phyloP scores from a whole-genome alignment of 257 asterid species.

The Fraxinus americana region DNA sequence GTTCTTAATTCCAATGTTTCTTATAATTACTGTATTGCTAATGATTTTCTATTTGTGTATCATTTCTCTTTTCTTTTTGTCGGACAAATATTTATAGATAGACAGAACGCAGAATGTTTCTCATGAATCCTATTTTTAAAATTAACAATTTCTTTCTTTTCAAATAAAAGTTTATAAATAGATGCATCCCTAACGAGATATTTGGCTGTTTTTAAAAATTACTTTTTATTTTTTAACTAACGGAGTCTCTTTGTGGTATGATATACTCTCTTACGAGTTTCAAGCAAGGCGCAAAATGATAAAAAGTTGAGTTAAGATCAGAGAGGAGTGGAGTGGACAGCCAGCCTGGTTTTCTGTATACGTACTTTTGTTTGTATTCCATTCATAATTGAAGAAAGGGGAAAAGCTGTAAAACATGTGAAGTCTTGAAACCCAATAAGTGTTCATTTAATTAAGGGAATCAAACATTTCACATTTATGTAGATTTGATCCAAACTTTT shows the following conservation, averaged over 20 bases:
- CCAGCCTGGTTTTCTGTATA: conserved; percentile 3
- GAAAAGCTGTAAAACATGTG: not conserved
- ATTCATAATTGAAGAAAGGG: not conserved
- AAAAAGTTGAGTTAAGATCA: not conserved
- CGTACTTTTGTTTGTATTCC: not conserved
- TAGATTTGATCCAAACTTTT: no score
- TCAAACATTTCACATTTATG: no score
- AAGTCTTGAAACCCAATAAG: not conserved
- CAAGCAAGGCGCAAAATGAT: not conserved
- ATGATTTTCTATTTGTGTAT: not conserved
- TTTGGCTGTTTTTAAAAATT: no score
- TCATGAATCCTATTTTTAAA: not conserved
- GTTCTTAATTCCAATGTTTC: not conserved
- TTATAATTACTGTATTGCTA: not conserved
- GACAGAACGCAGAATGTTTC: not conserved
- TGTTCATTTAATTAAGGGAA: not conserved
- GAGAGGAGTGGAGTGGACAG: not conserved
- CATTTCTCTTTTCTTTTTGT: not conserved
- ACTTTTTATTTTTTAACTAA: no score
- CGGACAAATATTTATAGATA: not conserved
- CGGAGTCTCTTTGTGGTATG: no score
- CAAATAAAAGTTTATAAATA: no score
- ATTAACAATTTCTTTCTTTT: no score
- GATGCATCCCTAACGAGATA: no score
- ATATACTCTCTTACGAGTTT: not conserved